A percentile compares a stretch with the other conserved stretches of the same genome.
phyloP scores from a whole-genome alignment of 2,329 filamentous ascomycete species.

The Cladophialophora exuberans region DNA sequence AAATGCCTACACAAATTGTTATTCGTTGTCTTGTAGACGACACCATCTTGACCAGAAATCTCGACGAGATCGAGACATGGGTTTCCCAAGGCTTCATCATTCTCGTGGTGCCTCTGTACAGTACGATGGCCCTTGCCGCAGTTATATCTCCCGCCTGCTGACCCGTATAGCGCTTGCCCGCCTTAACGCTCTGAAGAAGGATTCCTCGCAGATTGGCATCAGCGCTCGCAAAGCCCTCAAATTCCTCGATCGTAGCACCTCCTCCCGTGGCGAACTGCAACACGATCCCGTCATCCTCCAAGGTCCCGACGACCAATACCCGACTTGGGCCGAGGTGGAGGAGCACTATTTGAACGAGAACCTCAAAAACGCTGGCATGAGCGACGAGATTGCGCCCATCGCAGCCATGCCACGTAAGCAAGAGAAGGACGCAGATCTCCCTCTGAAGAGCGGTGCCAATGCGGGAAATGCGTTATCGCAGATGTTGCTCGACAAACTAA shows the following conservation, averaged over 20 bases:
- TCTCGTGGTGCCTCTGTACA: constrained; percentile 56
- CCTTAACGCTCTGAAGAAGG: constrained; percentile 49
- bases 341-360: constrained; percentile 47
- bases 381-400: constrained; percentile 13
- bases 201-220: constrained; percentile 50
- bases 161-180: constrained; percentile 47
- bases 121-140: constrained; percentile 39
- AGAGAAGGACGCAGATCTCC: constrained; percentile 23
- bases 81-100: constrained; percentile 53
- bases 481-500: constrained; percentile 52
- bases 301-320: constrained; percentile 54
- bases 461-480: constrained; percentile 46
- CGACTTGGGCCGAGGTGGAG: constrained; percentile 51
- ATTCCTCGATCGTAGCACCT: constrained; percentile 55
- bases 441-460: constrained; percentile 27
- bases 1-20: constrained; percentile 42
- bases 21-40: constrained; percentile 59
- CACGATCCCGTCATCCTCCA: constrained; percentile 51
- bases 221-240: constrained; percentile 57
- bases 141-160: constrained; percentile 13
- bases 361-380: constrained; percentile 26
- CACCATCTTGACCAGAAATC: constrained; percentile 55
- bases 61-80: constrained; percentile 58
- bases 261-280: constrained; percentile 48
- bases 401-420: constrained; percentile 14